Base-by-base conservation (phyloP, 2,329 filamentous ascomycete species). In the Taxawa tesnikishii region DNA sequence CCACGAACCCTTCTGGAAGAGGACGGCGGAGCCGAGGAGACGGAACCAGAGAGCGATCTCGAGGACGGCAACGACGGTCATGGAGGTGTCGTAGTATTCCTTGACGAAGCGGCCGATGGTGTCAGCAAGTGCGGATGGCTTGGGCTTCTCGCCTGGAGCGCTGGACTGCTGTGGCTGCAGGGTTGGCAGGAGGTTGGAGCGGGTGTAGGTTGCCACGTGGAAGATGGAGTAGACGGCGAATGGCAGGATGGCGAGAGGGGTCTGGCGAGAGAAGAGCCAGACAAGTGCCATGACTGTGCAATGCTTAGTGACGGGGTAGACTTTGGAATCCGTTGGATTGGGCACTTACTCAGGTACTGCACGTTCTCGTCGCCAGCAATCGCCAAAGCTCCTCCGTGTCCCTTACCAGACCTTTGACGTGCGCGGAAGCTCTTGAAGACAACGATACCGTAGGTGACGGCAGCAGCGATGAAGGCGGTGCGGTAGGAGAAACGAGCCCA, bases 161-260 rank as follows among this genome's bases (percentile, higher is more conserved):
- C 72, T 54, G 21, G 70, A 59, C 21, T 65, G 49, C 42, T 64
- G 55, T 28, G 76, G 70, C 50, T 80, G 70, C 48, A 98, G 54
- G 42, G 83, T 84, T 39, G 90, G 90, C 48, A 98, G 81, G 43
- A 98, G 63, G 65, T 93, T 93, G 56, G 82, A 81, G 58, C 90
- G 85, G 44, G 82, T 83, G 65, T 98, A 98, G 43, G 90, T 96
- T 40, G 87, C 83, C 46, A 96, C 85, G 64, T 98, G 90, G 77
- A 98, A 98, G 60, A 96, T 62, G 37, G 88, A 96, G 73, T 96
- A 98, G 60, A 98, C 83, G 47, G 77, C 79, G 65, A 94, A 98
- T 16, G 90, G 90, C 34, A 94, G 74, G 50, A 98, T 73, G 34
- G 90, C 90, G 47, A 94, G 70, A 23, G 84, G 78, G 50, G 92